Base-by-base conservation (phyloP, 2,329 filamentous ascomycete species). In the Neonectria hederae region DNA sequence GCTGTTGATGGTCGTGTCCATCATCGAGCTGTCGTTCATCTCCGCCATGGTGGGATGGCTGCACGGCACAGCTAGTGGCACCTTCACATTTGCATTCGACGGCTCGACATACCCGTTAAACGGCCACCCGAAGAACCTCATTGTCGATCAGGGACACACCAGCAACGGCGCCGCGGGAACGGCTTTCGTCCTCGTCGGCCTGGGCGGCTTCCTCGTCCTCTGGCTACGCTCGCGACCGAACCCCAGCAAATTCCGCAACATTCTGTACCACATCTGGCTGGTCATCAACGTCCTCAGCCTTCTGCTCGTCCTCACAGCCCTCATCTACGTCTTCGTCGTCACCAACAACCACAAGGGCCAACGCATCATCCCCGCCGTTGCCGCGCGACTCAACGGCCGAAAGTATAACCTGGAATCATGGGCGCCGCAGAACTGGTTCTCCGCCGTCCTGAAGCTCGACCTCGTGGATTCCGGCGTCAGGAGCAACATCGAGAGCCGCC, bases 81-180 rank as follows among this genome's bases (percentile, higher is more conserved):
- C 63, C 0, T 75, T 76, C 9, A 56, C 1, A 67, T 75, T 19
- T 19, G 14, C 40, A 17, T 69, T 53, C 8, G 49, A 65, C 24
- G 65, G 59, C 5, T 61, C 68, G 7, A 59, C 35, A 11, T 49
- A 63, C 19, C 5, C 65, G 1, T 43, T 75, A 4, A 66, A 62
- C 11, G 71, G 72, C 13, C 63, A 69, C 5, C 74, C 74, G 3
- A 67, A 64, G 17, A 72, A 74, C 22, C 24, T 76, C 7, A 61
- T 76, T n/a, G 21, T 60, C 21, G 72, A 75, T 2, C 74, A 75
- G 7, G 74, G 74, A 1, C 74, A 75, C 40, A 74, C 72, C 17
- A 72, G 68, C 65, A 75, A 75, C 54, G 74, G 73, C 2, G 74
- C 74, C 4, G 69, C 74, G 0, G 74, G 74, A 28, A 76, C 74